These are phyloP conservation scores for Ramalina intermedia DNA, from an alignment of 495 filamentous ascomycete genomes.

Conservation along the genomic window DNA sequence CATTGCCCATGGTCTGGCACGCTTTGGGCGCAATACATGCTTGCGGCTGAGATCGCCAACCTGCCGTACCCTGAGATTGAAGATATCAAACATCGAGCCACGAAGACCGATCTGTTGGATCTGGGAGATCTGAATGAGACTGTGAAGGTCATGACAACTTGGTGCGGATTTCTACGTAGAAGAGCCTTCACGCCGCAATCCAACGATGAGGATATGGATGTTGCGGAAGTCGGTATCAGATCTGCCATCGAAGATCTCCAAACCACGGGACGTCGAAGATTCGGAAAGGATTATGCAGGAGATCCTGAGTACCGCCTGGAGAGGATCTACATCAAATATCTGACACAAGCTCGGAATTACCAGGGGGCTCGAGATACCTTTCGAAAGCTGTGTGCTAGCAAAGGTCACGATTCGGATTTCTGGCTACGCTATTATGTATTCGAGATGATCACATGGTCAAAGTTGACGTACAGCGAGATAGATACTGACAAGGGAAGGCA, in stretches of 20 bases:
- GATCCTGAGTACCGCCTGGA: conserved; percentile 81
- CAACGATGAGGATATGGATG: conserved; percentile 77
- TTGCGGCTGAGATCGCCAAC: conserved; percentile 63
- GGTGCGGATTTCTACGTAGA: conserved; percentile 84
- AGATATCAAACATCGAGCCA: conserved; percentile 81
- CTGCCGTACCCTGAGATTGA: conserved; percentile 67
- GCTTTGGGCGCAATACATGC: conserved; percentile 78
- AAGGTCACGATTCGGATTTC: conserved; percentile 71
- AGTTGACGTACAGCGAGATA: conserved; percentile 33
- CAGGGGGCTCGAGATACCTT: conserved; percentile 57
- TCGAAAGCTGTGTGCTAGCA: conserved; percentile 50
- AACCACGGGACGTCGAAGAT: conserved; percentile 59
- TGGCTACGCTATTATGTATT: conserved; percentile 85
- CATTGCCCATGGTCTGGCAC: conserved; percentile 88
- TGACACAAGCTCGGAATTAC: conserved; percentile 60
- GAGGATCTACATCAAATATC: conserved; percentile 79
- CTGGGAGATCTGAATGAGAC: conserved; percentile 67
- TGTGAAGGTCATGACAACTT: conserved; percentile 75
- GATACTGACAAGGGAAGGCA: conserved; percentile 14
- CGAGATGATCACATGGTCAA: conserved; percentile 65
- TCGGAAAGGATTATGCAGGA: conserved; percentile 61
- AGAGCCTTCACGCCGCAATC: conserved; percentile 61
- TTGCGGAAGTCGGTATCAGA: conserved; percentile 78
- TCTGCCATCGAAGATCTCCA: conserved; percentile 72
- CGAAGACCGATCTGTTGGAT: conserved; percentile 62